Conservation (phyloP, 352 stramenopile genomes). For the Blastocystis hominis region DNA sequence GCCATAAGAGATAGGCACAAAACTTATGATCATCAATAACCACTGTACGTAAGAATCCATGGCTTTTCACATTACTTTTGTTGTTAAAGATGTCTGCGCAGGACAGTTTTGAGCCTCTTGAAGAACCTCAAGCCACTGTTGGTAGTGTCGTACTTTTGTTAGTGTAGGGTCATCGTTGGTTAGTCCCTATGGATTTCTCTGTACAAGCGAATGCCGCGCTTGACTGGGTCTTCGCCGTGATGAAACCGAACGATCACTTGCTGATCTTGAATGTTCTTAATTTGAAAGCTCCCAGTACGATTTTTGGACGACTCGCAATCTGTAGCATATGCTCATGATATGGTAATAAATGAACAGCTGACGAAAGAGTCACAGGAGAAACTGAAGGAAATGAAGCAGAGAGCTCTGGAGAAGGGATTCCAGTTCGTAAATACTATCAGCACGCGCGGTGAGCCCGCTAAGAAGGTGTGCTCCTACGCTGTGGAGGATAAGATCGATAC, state of each 20-base stretch:
- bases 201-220: conserved; percentile 38
- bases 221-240: conserved; percentile 27
- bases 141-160: background rate
- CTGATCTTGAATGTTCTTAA: conserved; percentile 53
- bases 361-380: conserved; percentile 54
- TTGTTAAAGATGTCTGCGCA: background rate
- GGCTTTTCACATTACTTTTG: background rate
- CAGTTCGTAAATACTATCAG: conserved; percentile 20
- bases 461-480: conserved; percentile 7
- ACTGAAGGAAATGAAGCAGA: conserved; percentile 13
- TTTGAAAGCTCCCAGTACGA: conserved; percentile 40
- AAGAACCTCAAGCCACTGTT: conserved; percentile 50
- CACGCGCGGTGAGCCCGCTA: conserved; percentile 37
- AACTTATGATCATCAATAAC: background rate
- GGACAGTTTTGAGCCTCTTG: conserved; percentile 35
- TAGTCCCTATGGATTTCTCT: conserved; percentile 57
- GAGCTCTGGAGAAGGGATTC: conserved; percentile 38
- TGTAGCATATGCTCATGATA: conserved; percentile 56
- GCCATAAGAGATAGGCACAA: too few species aligned
- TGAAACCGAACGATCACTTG: conserved; percentile 49
- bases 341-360: conserved; percentile 48
- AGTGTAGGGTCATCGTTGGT: conserved; percentile 44
- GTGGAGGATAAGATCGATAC: conserved; percentile 45
- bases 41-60: background rate
- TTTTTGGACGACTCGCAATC: background rate